Evolutionary conservation across 805 yeast species (phyloP), one percentile per base, ranked within the genome.

Genomic region (Pichia manshurica): DNA sequence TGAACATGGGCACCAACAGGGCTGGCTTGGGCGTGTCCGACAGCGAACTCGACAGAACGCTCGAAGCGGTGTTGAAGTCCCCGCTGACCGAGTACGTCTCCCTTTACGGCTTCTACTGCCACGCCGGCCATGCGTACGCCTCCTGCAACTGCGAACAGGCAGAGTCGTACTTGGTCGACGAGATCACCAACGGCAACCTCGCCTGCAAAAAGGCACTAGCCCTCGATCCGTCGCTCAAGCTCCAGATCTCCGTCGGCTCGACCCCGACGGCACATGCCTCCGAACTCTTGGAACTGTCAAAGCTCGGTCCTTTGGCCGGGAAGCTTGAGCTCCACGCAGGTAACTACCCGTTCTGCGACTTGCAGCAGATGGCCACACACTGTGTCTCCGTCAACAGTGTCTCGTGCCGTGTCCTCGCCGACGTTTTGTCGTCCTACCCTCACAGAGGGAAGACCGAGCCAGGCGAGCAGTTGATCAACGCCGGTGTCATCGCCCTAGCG

Each of bases 311-410:
- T 34, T 55, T 53, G 53, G 52, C 49, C 32, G 82, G 81, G 4
- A 57, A 60, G 1, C 64, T 85, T 35, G 93, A 85, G 58, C 60
- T 85, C 16, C 95, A 85, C 60, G 90, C 91, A n/a, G 95, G 95
- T 12, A 84, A 85, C 59, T 85, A 82, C 58, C 74, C 82, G 3
- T 74, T 81, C 58, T 79, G 84, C 57, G 95, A 86, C 59, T 65
- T 84, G 46, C 95, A 86, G 60, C 93, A 86, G 60, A 71, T 80
- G n/a, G 75, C 86, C 12, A 86, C 93, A 0, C 78, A 78, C 0
- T 77, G 84, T 53, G 70, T 82, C 13, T 56, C 64, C 1, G 57
- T 60, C 17, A 63, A 66, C 1, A 67, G 72, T 38, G 70, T 83
- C 34, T 73, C 88, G 0, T 67, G 77, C 21, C 64, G 63, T 21